Evolutionary conservation across 345 rosid species (phyloP).

Genomic region (Boechera retrofracta): DNA sequence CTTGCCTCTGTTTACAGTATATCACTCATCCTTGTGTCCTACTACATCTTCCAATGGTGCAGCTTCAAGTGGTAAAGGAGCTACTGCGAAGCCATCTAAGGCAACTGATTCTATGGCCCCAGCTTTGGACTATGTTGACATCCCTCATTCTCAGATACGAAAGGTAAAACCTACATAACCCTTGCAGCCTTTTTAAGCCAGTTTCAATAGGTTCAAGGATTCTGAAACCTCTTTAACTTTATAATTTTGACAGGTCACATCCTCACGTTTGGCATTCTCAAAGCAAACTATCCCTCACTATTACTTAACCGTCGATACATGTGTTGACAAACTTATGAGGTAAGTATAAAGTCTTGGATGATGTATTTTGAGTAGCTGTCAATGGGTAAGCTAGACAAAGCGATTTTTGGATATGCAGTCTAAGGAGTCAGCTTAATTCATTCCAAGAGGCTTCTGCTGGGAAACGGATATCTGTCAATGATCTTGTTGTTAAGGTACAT

Average conservation of each 20-base stretch:
- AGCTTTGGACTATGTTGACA: slow-evolving; percentile 80
- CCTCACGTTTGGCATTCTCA: slow-evolving; percentile 85
- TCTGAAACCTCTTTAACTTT: slow-evolving; percentile 35
- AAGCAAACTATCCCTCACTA: slow-evolving; percentile 99
- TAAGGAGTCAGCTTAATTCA: slow-evolving; percentile 78
- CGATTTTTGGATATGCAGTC: slow-evolving; percentile 52
- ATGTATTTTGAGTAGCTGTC: slow-evolving; percentile 5
- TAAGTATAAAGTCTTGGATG: slow-evolving; percentile 46
- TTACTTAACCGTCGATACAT: slow-evolving; percentile 88
- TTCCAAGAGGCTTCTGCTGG: slow-evolving; percentile 95
- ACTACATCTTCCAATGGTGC: slow-evolving; percentile 41
- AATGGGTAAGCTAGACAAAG: not conserved
- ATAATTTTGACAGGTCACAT: slow-evolving; percentile 71
- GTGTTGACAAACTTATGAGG: slow-evolving; percentile 94
- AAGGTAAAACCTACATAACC: slow-evolving; percentile 55
- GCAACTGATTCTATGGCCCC: slow-evolving; percentile 52
- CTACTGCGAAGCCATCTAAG: slow-evolving; percentile 60
- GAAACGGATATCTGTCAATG: slow-evolving; percentile 88
- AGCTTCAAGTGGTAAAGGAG: slow-evolving; percentile 80
- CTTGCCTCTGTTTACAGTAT: slow-evolving; percentile 6
- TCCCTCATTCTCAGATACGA: slow-evolving; percentile 93
- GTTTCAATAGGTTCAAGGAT: slow-evolving; percentile 1
- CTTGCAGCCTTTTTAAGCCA: not conserved
- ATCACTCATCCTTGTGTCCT: slow-evolving; percentile 31
- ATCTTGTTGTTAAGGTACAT: slow-evolving; percentile 95